Percentiles rank a stretch among this genome's conserved stretches.
phyloP scores from a whole-genome alignment of 2,329 filamentous ascomycete species.

The Fusarium sp. region DNA sequence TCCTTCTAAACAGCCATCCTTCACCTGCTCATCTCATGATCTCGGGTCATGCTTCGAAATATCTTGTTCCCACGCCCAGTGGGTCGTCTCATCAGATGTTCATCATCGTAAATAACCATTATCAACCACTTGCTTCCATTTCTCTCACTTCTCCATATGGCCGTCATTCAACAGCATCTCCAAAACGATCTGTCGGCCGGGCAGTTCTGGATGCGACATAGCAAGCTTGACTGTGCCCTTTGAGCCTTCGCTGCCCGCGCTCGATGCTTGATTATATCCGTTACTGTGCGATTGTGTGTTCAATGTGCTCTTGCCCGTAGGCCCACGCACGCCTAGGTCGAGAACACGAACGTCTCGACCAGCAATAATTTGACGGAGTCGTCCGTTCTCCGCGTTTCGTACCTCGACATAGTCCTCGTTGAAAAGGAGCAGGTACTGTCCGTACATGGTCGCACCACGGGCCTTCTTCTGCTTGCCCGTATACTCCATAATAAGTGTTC shows the following conservation, averaged over 20 bases:
- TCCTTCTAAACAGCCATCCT: slow-evolving; percentile 1
- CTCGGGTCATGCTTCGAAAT: slow-evolving; percentile 4
- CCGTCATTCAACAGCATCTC: slow-evolving; percentile 95
- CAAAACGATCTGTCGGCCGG: slow-evolving; percentile 87
- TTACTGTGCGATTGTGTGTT: slow-evolving; percentile 52
- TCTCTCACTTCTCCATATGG: slow-evolving; percentile 64
- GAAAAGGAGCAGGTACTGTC: slow-evolving; percentile 91
- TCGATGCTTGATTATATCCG: slow-evolving; percentile 52
- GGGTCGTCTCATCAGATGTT: slow-evolving; percentile 14
- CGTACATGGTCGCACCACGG: slow-evolving; percentile 86
- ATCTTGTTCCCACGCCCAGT: slow-evolving; percentile 17
- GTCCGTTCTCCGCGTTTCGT: slow-evolving; percentile 94
- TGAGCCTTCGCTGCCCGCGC: slow-evolving; percentile 59
- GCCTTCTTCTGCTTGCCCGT: slow-evolving; percentile 88
- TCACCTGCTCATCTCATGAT: slow-evolving; percentile 10
- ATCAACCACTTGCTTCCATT: slow-evolving; percentile 2
- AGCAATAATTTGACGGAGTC: slow-evolving; percentile 92
- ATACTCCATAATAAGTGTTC: slow-evolving; percentile 97
- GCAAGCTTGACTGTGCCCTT: slow-evolving; percentile 90
- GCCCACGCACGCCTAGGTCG: slow-evolving; percentile 81
- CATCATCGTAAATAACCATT: slow-evolving; percentile 18
- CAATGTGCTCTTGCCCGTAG: slow-evolving; percentile 63
- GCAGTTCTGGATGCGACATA: slow-evolving; percentile 92
- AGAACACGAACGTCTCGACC: slow-evolving; percentile 90
- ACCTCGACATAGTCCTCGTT: slow-evolving; percentile 98